These are phyloP conservation scores for Naegleria gruberi DNA, from an alignment of 208 protist species.

Conservation along the genomic window DNA sequence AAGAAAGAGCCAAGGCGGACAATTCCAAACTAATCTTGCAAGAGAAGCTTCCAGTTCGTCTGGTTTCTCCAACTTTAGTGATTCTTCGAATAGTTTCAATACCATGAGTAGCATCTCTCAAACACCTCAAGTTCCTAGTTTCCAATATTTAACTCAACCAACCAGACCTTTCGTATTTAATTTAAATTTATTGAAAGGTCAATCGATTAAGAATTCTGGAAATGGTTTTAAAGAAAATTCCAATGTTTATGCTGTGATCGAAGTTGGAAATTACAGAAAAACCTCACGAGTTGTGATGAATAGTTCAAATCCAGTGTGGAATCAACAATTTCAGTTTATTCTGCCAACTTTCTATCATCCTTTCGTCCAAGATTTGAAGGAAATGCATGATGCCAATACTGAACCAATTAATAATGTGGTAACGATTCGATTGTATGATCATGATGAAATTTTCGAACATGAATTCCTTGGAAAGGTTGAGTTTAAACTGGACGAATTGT, in stretches of 20 bases:
- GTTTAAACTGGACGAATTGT: neutral
- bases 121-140: too few species aligned
- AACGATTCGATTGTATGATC: neutral
- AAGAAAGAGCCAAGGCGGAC: too few species aligned
- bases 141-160: too few species aligned
- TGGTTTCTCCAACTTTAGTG: too few species aligned
- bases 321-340: neutral
- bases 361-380: neutral
- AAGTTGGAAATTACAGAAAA: neutral
- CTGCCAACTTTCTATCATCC: neutral
- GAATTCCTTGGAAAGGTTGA: neutral
- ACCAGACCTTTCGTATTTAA: neutral
- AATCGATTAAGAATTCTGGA: neutral
- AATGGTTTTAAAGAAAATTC: neutral
- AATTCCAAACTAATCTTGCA: too few species aligned
- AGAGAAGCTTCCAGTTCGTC: neutral
- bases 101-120: too few species aligned
- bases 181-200: neutral
- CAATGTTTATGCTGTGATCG: neutral
- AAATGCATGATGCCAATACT: neutral
- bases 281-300: neutral
- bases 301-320: neutral
- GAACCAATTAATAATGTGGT: neutral
- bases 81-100: too few species aligned
- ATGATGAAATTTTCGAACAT: neutral